Percentiles rank a stretch among this genome's conserved stretches.
Evolutionary conservation across 2,329 filamentous ascomycete species (phyloP).

Genomic region (Xylariomycetidae sp.): DNA sequence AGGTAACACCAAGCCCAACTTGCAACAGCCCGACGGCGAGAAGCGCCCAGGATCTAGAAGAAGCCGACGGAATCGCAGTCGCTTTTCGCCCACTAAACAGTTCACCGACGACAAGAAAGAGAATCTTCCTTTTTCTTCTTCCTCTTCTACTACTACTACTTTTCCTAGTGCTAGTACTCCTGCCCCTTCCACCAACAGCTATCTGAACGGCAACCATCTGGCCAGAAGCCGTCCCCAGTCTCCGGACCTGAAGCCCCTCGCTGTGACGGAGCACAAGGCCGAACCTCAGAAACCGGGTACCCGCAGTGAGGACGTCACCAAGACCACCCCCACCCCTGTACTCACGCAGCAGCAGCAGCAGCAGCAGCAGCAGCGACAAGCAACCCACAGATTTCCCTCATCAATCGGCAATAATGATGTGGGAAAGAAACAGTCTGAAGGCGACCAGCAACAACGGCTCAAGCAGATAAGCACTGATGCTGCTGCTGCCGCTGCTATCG

Average conservation of each 20-base stretch:
- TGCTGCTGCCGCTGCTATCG: conserved; percentile 10
- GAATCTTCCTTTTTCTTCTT: conserved; percentile 6
- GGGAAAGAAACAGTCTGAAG: no score
- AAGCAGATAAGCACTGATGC: no score
- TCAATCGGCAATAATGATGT: no score
- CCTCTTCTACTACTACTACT: conserved; percentile 1
- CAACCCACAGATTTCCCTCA: no score
- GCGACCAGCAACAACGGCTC: no score
- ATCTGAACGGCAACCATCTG: no score
- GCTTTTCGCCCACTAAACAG: conserved; percentile 8
- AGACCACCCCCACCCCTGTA: conserved; percentile 9
- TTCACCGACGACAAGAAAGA: conserved; percentile 13
- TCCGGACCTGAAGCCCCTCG: conserved; percentile 14
- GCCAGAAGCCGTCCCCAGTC: no score
- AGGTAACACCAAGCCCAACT: conserved; percentile 20
- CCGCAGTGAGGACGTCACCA: conserved; percentile 20
- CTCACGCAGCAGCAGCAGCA: no score
- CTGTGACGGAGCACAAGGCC: conserved; percentile 12
- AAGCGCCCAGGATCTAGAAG: conserved; percentile 12
- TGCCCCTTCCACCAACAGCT: conserved; percentile 1
- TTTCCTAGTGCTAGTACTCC: neutral
- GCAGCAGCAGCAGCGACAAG: no score
- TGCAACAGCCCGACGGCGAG: conserved; percentile 13
- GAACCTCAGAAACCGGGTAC: conserved; percentile 25
- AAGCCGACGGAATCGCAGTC: conserved; percentile 7